A percentile compares a stretch with the other conserved stretches of the same genome.
Conservation (phyloP, 108 stramenopile genomes). For the Nannochloropsis salina region DNA sequence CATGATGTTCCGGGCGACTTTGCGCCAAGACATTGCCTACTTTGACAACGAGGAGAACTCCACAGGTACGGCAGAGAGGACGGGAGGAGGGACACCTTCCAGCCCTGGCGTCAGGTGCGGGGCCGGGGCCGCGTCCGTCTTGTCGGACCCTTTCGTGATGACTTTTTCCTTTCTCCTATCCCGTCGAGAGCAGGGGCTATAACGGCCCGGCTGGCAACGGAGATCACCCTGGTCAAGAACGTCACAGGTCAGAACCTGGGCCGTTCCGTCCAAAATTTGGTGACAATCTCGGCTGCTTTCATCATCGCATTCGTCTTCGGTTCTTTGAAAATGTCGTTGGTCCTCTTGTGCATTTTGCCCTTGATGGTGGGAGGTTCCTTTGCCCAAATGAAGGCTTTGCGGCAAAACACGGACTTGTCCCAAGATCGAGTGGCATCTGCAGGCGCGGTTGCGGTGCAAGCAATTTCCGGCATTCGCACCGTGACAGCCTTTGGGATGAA, state of each 20-base stretch:
- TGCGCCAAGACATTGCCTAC: constrained; percentile 28
- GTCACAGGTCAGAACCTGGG: constrained; percentile 49
- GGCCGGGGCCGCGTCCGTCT: too few species aligned
- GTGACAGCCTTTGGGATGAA: constrained; percentile 59
- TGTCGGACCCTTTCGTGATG: not conserved
- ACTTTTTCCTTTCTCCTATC: constrained; percentile 8
- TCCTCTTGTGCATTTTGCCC: constrained; percentile 59
- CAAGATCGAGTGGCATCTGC: not conserved
- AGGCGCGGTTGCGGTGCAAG: constrained; percentile 50
- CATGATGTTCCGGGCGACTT: constrained; percentile 35
- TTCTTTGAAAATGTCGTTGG: constrained; percentile 55
- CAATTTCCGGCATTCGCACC: constrained; percentile 60
- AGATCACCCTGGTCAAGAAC: constrained; percentile 43
- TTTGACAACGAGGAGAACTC: constrained; percentile 22
- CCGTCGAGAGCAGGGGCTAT: constrained; percentile 29
- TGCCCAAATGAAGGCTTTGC: constrained; percentile 6
- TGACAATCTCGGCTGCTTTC: constrained; percentile 47
- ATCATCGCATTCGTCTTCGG: constrained; percentile 55
- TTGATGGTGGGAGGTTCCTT: constrained; percentile 49
- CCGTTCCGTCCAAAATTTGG: constrained; percentile 30
- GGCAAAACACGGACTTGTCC: not conserved
- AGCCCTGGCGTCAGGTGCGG: too few species aligned
- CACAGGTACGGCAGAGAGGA: not conserved
- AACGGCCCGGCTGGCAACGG: constrained; percentile 28
- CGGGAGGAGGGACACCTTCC: not conserved